Evolutionary conservation across 2,329 filamentous ascomycete genomes (phyloP).

Genomic region (Sporothrix luriei): DNA sequence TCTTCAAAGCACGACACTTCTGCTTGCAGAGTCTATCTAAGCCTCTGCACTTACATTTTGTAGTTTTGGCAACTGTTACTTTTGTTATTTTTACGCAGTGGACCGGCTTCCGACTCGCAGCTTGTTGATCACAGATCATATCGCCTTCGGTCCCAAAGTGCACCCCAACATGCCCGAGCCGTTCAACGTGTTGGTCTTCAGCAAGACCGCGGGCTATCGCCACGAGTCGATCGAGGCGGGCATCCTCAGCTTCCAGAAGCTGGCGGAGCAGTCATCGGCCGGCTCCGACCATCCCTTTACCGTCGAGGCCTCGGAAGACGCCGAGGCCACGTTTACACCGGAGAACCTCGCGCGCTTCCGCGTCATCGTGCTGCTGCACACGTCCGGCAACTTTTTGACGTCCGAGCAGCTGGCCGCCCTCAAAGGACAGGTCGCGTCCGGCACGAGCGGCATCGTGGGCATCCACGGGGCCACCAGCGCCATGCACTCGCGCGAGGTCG

Average conservation of each 20-base stretch:
- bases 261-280: conserved; percentile 40
- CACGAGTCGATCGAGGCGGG: conserved; percentile 47
- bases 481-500: conserved; percentile 37
- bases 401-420: conserved; percentile 43
- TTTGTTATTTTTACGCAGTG: neutral
- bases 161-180: conserved; percentile 25
- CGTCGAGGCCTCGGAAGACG: conserved; percentile 46
- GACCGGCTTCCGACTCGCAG: neutral
- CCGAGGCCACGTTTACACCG: conserved; percentile 41
- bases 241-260: conserved; percentile 41
- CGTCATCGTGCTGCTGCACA: conserved; percentile 47
- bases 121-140: neutral
- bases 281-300: conserved; percentile 39
- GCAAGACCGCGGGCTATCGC: conserved; percentile 46
- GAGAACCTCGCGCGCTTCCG: conserved; percentile 42
- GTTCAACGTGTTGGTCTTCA: conserved; percentile 46
- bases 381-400: conserved; percentile 46
- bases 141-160: neutral
- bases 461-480: conserved; percentile 47
- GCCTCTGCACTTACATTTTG: neutral
- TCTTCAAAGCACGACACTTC: neutral
- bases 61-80: neutral
- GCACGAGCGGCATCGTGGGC: conserved; percentile 46
- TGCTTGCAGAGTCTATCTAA: neutral
- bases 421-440: conserved; percentile 42